phyloP scores from a whole-genome alignment of 1,284 basidiomycete genomes.

The Fomitopsis schrenkii region DNA sequence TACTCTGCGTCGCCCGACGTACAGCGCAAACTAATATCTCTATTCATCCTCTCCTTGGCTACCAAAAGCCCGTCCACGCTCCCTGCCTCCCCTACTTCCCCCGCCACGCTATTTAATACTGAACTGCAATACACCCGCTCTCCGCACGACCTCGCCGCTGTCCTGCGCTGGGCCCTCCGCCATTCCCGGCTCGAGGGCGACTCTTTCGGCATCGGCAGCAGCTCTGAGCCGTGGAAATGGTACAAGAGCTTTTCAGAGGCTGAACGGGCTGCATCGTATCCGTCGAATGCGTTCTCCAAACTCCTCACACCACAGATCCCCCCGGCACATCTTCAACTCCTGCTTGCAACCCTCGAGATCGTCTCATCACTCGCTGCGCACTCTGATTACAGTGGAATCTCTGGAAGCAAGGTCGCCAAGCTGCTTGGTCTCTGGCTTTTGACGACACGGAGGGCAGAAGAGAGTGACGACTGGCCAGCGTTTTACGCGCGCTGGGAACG shows the following conservation, averaged over 20 bases:
- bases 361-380: constrained; percentile 67
- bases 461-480: constrained; percentile 49
- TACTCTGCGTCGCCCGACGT: constrained; percentile 62
- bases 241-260: constrained; percentile 56
- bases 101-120: constrained; percentile 50
- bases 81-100: constrained; percentile 42
- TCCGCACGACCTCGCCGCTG: constrained; percentile 70
- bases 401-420: constrained; percentile 70
- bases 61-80: constrained; percentile 41
- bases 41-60: constrained; percentile 63
- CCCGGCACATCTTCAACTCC: constrained; percentile 49
- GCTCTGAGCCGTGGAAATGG: constrained; percentile 48
- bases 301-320: constrained; percentile 55
- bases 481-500: constrained; percentile 74
- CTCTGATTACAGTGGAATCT: constrained; percentile 64
- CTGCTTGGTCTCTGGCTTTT: constrained; percentile 72
- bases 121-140: constrained; percentile 61
- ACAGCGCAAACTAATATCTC: constrained; percentile 66
- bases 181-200: constrained; percentile 58
- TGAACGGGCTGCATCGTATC: constrained; percentile 54
- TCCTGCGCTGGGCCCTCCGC: constrained; percentile 74
- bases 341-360: constrained; percentile 52
- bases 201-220: constrained; percentile 43
- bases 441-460: constrained; percentile 37
- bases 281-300: constrained; percentile 55